These are phyloP conservation scores for Globisporangium carolinianum DNA, from an alignment of 352 stramenopile species.

Conservation along the genomic window DNA sequence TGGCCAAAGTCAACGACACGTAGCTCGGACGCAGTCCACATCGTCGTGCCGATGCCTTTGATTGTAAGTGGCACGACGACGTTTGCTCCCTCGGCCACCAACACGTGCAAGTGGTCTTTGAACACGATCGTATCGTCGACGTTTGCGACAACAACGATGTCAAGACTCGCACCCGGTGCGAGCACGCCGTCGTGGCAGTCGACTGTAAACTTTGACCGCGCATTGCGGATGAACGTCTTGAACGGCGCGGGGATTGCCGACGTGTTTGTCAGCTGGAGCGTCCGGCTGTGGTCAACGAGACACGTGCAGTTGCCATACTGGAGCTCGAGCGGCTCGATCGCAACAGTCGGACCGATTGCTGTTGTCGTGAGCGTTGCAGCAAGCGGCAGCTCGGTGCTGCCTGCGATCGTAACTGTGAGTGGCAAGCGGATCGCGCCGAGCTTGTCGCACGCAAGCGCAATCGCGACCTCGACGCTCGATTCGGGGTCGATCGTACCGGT, in stretches of 20 bases:
- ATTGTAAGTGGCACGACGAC: slow-evolving; percentile 85
- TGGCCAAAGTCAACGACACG: slow-evolving; percentile 87
- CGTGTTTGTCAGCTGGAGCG: slow-evolving; percentile 82
- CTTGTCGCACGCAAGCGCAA: slow-evolving; percentile 87
- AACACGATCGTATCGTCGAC: slow-evolving; percentile 91
- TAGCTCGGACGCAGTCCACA: slow-evolving; percentile 89
- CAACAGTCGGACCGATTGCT: slow-evolving; percentile 81
- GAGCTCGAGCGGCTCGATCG: slow-evolving; percentile 73
- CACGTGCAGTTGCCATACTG: slow-evolving; percentile 90
- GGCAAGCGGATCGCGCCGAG: slow-evolving; percentile 89
- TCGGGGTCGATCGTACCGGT: slow-evolving; percentile 58
- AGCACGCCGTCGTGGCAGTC: slow-evolving; percentile 86
- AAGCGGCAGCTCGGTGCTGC: slow-evolving; percentile 86
- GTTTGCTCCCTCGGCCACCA: slow-evolving; percentile 89
- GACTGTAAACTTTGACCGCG: slow-evolving; percentile 89
- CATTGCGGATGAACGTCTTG: slow-evolving; percentile 92
- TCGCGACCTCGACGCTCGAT: slow-evolving; percentile 52
- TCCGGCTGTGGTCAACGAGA: slow-evolving; percentile 69
- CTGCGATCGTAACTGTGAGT: slow-evolving; percentile 77
- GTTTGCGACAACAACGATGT: slow-evolving; percentile 82
- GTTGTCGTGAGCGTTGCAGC: slow-evolving; percentile 79
- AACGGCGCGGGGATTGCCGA: slow-evolving; percentile 88
- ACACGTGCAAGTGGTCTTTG: slow-evolving; percentile 92
- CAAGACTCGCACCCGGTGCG: slow-evolving; percentile 61
- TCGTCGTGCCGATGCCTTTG: slow-evolving; percentile 91